Conservation (phyloP, 2,329 filamentous ascomycete genomes). For the Venturia nashicola region DNA sequence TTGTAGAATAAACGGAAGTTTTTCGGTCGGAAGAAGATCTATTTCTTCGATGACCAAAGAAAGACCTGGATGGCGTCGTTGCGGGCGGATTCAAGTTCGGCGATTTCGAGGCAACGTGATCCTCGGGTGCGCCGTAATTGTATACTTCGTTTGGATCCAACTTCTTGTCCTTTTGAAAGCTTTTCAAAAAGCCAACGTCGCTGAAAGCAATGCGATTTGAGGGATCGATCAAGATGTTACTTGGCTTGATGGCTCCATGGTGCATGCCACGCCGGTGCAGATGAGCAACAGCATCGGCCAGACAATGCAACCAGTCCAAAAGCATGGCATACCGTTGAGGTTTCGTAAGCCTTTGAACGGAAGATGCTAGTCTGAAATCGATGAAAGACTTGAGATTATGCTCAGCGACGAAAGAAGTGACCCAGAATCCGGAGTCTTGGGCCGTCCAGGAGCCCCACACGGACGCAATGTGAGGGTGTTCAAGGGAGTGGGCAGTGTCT, state of each 20-base stretch:
- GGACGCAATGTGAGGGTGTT: slow-evolving; percentile 58
- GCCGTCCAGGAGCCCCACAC: slow-evolving; percentile 60
- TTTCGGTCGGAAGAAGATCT: background rate
- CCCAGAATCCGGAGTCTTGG: slow-evolving; percentile 49
- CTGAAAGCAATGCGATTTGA: slow-evolving; percentile 56
- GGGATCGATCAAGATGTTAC: slow-evolving; percentile 54
- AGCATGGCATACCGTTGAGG: slow-evolving; percentile 46
- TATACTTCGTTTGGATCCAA: slow-evolving; percentile 56
- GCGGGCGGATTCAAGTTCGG: background rate
- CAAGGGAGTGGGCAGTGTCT: slow-evolving; percentile 43
- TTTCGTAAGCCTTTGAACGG: slow-evolving; percentile 51
- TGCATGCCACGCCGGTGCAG: slow-evolving; percentile 52
- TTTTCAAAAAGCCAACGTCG: slow-evolving; percentile 40
- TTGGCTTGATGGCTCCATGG: slow-evolving; percentile 59
- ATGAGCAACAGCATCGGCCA: slow-evolving; percentile 55
- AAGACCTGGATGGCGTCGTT: background rate
- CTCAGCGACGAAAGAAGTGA: slow-evolving; percentile 56
- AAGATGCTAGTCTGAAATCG: slow-evolving; percentile 45
- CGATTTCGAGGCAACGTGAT: slow-evolving; percentile 3
- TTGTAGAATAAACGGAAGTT: background rate
- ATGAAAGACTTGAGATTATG: slow-evolving; percentile 57
- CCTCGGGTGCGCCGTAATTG: slow-evolving; percentile 61
- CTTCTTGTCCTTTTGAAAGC: slow-evolving; percentile 40
- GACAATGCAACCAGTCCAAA: slow-evolving; percentile 64
- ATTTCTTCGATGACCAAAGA: background rate